Percentiles rank a stretch among this genome's conserved stretches.
Conservation (phyloP, 768 basidiomycete species). For the Podaxis sp. region DNA sequence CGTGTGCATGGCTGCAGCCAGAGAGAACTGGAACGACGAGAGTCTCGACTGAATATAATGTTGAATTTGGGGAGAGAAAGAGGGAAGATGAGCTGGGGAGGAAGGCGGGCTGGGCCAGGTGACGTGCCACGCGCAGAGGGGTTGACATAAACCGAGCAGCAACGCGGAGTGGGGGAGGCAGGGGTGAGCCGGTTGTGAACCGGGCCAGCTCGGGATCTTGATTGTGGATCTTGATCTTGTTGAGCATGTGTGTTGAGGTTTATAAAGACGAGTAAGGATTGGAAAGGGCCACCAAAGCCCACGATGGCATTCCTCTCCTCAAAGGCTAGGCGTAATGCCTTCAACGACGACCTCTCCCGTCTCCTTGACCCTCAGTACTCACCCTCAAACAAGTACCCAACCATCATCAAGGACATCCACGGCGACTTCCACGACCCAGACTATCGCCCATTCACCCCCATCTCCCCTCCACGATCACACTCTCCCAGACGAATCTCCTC, state of each 20-base stretch:
- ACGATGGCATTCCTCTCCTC: slow-evolving; percentile 11
- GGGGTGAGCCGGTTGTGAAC: neutral
- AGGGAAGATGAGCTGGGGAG: neutral
- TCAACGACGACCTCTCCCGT: slow-evolving; percentile 17
- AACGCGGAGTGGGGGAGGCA: slow-evolving; percentile 14
- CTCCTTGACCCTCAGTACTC: slow-evolving; percentile 21
- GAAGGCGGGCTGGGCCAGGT: neutral
- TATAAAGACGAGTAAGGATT: neutral
- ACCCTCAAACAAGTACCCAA: slow-evolving; percentile 5
- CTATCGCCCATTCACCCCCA: slow-evolving; percentile 20
- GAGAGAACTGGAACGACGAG: neutral
- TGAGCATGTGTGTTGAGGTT: neutral
- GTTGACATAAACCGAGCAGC: slow-evolving; percentile 1
- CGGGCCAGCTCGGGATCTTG: neutral
- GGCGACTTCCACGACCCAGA: slow-evolving; percentile 22
- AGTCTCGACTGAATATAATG: neutral
- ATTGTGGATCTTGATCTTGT: slow-evolving; percentile 2
- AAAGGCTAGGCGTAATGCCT: slow-evolving; percentile 7
- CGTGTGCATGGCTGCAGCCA: neutral
- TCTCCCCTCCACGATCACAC: slow-evolving; percentile 4
- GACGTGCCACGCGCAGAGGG: neutral
- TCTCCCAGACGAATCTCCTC: slow-evolving; percentile 4
- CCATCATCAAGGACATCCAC: slow-evolving; percentile 15
- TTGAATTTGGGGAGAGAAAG: neutral
- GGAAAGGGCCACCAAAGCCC: neutral